phyloP scores from a whole-genome alignment of 345 rosid species.

The Citrus trifoliata region DNA sequence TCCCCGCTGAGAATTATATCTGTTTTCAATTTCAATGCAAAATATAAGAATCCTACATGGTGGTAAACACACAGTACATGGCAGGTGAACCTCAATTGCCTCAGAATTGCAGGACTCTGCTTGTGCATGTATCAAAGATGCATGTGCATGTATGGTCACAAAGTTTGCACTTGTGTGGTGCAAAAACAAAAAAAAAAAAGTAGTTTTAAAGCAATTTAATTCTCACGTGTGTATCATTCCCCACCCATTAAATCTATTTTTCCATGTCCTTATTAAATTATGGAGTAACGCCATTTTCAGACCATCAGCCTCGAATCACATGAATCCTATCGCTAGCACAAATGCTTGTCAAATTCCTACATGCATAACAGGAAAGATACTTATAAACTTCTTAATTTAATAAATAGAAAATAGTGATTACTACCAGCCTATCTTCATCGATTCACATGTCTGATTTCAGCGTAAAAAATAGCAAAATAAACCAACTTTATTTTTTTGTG shows the following conservation, averaged over 20 bases:
- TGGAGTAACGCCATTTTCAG: neutral
- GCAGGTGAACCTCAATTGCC: neutral
- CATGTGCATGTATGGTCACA: neutral
- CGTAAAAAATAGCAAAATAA: neutral
- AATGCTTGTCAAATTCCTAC: neutral
- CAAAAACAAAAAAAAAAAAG: neutral
- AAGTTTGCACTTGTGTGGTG: neutral
- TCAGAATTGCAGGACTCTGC: neutral
- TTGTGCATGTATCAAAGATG: neutral
- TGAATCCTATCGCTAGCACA: neutral
- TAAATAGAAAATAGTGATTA: neutral
- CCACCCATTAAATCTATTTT: neutral
- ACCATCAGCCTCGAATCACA: neutral
- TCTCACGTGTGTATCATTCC: neutral
- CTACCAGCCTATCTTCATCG: neutral
- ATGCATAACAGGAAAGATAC: neutral
- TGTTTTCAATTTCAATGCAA: constrained; percentile 44
- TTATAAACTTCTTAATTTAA: neutral
- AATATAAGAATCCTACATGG: neutral
- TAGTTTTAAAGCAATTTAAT: neutral
- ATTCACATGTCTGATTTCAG: neutral
- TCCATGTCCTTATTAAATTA: neutral
- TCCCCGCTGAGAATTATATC: constrained; percentile 71
- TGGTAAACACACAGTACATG: neutral
- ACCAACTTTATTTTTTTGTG: neutral